Evolutionary conservation across 768 basidiomycete species (phyloP).

Genomic region (Russula compacta): DNA sequence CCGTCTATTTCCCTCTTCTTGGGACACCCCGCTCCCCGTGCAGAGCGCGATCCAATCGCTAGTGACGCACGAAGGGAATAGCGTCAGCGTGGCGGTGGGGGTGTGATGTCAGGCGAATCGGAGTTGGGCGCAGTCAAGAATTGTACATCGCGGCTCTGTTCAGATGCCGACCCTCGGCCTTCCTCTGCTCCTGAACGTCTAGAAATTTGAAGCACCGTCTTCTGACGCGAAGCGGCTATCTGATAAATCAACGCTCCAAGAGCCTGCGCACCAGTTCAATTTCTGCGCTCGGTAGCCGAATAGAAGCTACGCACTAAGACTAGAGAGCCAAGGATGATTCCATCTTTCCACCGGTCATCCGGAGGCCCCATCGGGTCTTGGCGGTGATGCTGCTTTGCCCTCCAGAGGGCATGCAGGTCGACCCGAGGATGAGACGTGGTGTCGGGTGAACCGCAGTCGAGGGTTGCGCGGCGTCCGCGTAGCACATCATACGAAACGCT

Average conservation of each 20-base stretch:
- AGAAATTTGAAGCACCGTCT: not conserved
- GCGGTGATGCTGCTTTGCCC: conserved; percentile 27
- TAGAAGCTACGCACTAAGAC: conserved; percentile 34
- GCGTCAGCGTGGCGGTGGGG: not conserved
- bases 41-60: not conserved
- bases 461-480: conserved; percentile 35
- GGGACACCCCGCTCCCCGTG: not conserved
- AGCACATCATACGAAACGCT: conserved; percentile 58
- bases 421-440: conserved; percentile 17
- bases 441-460: conserved; percentile 20
- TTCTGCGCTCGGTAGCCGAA: not conserved
- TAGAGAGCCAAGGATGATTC: conserved; percentile 46
- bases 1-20: not conserved
- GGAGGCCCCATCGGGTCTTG: conserved; percentile 39
- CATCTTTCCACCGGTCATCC: conserved; percentile 64
- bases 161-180: not conserved
- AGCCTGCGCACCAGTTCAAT: not conserved
- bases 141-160: not conserved
- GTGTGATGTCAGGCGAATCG: not conserved
- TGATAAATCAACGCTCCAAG: conserved; percentile 12
- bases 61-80: not conserved
- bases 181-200: not conserved
- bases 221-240: not conserved
- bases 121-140: conserved; percentile 3
- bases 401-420: conserved; percentile 32